Base-by-base conservation (phyloP, 495 filamentous ascomycete species). In the Daldinia concentrica region DNA sequence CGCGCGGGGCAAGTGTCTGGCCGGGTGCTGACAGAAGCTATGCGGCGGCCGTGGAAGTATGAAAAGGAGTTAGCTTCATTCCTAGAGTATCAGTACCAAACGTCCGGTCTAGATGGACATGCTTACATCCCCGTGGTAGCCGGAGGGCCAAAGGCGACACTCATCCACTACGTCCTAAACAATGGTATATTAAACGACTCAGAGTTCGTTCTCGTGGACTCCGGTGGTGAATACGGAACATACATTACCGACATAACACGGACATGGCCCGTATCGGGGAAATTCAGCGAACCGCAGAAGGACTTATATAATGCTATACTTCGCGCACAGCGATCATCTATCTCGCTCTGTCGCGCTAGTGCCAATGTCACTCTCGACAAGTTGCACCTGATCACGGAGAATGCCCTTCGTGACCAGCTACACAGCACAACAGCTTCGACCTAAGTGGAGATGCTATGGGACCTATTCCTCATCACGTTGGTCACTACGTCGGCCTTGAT, bases 171-270 rank as follows among this genome's bases (percentile, higher is more conserved):
- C 76, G 93, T 94, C 2, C 87, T 91, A 48, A 99, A 99, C 77
- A 90, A 95, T 69, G 88, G 90, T 71, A 67, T 86, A 7, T 79
- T 98, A 9, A 78, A 85, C 27, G 82, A 90, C 19, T 87, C 83
- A 11, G 85, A 96, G 24, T 82, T 96, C 64, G 92, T 98, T 1
- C 86, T 98, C n/a, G 93, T 96, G 3, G 95, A 99, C 74, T 94
- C 94, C 30, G 95, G 95, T 62, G 95, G 94, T 67, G 91, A 98
- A 82, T 92, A 93, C 79, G 96, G 95, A 43, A 90, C 89, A 37
- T 99, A 99, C 72, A 91, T 95, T 45, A 91, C 93, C 6, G 95
- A 99, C 76, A 98, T 99, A 69, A 97, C 95, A 11, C 89, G 95
- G 36, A 94, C 94, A 5, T 99, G 93, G 93, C 96, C 95, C 0